Conservation (phyloP, 2,329 filamentous ascomycete genomes). For the Chaetothyriales sp. region DNA sequence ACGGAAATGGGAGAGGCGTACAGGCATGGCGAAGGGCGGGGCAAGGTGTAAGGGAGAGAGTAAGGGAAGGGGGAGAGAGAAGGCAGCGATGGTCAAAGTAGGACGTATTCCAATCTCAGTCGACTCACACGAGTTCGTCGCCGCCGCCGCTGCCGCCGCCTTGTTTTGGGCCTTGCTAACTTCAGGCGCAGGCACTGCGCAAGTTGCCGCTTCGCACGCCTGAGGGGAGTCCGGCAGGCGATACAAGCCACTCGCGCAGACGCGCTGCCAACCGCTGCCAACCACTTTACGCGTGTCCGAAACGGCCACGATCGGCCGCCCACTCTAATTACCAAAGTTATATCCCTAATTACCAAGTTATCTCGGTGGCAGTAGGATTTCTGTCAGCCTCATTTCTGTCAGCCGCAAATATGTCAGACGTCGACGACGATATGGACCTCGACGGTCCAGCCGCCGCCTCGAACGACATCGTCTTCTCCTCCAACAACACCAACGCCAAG, state of each 20-base stretch:
- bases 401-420: constrained; percentile 36
- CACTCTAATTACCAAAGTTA: too few relatives aligned
- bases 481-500: constrained; percentile 56
- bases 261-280: neutral
- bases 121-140: too few relatives aligned
- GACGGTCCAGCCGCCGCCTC: constrained; percentile 40
- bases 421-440: constrained; percentile 55
- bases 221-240: neutral
- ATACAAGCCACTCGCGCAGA: neutral
- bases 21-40: neutral
- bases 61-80: neutral
- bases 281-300: too few relatives aligned
- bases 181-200: neutral
- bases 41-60: neutral
- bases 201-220: neutral
- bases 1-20: neutral
- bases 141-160: too few relatives aligned
- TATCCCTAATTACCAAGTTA: too few relatives aligned
- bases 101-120: neutral
- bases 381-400: neutral
- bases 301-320: too few relatives aligned
- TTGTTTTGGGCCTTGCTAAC: neutral
- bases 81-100: neutral
- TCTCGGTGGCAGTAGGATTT: neutral
- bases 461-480: constrained; percentile 52